Conservation (phyloP, 352 stramenopile genomes). For the Pythium biforme region DNA sequence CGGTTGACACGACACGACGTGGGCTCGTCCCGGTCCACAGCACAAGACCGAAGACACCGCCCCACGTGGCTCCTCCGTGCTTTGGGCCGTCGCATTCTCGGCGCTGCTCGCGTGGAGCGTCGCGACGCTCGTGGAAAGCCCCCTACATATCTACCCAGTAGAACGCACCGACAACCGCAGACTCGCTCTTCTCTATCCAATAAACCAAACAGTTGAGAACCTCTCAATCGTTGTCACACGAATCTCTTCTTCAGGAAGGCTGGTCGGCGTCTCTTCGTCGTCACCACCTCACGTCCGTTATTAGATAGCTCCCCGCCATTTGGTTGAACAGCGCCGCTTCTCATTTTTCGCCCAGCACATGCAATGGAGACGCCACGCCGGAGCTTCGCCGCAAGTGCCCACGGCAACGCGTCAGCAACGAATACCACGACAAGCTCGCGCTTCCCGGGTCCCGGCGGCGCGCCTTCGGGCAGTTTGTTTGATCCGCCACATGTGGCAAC, state of each 20-base stretch:
- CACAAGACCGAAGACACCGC: no score
- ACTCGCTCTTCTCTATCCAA: neutral
- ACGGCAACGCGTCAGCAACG: neutral
- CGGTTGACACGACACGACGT: no score
- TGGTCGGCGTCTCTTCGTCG: neutral
- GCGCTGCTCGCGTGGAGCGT: conserved; percentile 7
- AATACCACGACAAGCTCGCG: conserved; percentile 8
- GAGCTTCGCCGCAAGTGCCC: neutral
- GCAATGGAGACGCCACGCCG: conserved; percentile 20
- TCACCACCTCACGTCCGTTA: conserved; percentile 3
- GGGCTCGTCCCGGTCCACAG: no score
- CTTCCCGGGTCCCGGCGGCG: conserved; percentile 23
- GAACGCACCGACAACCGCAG: neutral
- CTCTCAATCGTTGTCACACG: no score
- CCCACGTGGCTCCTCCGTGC: neutral
- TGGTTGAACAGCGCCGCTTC: no score
- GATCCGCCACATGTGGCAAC: neutral
- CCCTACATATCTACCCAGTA: no score
- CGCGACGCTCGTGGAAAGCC: neutral
- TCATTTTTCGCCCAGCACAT: no score
- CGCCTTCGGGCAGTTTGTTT: neutral
- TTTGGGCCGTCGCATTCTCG: conserved; percentile 8
- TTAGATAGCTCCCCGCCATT: conserved; percentile 1
- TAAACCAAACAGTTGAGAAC: no score
- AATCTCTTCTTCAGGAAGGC: no score